phyloP scores from a whole-genome alignment of 139 green algal genomes.

The Raphidocelis subcapitata region DNA sequence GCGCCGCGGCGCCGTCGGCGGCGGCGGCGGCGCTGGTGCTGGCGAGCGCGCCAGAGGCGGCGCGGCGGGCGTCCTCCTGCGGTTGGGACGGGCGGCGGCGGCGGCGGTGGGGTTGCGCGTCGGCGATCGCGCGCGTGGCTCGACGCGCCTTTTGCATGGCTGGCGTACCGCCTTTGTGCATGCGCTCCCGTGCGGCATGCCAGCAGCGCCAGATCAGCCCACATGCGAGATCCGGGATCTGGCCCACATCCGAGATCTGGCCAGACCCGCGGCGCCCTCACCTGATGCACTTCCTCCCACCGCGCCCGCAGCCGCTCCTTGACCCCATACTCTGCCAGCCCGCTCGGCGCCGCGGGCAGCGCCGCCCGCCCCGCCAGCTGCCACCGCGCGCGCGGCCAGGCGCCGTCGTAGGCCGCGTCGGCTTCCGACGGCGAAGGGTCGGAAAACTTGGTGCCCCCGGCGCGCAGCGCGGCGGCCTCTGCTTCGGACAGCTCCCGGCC shows the following conservation, averaged over 20 bases:
- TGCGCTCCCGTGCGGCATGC: too few species aligned
- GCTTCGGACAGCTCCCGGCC: slow-evolving; percentile 9
- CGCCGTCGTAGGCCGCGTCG: neutral
- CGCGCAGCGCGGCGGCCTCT: neutral
- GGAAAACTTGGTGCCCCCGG: neutral
- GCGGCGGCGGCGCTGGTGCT: neutral
- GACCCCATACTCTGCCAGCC: slow-evolving; percentile 44
- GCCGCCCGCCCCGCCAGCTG: slow-evolving; percentile 25
- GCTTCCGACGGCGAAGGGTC: neutral
- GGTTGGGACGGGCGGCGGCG: neutral
- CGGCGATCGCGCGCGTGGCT: too few species aligned
- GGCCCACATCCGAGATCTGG: too few species aligned
- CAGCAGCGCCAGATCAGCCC: too few species aligned
- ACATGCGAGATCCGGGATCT: too few species aligned
- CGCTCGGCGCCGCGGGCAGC: slow-evolving; percentile 25
- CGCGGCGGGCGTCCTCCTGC: neutral
- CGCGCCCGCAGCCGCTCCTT: slow-evolving; percentile 56
- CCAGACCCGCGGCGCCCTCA: neutral
- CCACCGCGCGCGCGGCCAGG: slow-evolving; percentile 22
- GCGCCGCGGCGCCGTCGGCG: neutral
- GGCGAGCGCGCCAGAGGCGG: neutral
- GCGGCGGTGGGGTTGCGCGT: too few species aligned
- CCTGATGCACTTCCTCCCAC: slow-evolving; percentile 57
- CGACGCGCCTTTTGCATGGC: too few species aligned
- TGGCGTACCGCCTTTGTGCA: too few species aligned